A percentile compares a stretch with the other conserved stretches of the same genome.
These are phyloP conservation scores for Monosporascus sp. DNA, from an alignment of 2,329 filamentous ascomycete species.

Conservation along the genomic window DNA sequence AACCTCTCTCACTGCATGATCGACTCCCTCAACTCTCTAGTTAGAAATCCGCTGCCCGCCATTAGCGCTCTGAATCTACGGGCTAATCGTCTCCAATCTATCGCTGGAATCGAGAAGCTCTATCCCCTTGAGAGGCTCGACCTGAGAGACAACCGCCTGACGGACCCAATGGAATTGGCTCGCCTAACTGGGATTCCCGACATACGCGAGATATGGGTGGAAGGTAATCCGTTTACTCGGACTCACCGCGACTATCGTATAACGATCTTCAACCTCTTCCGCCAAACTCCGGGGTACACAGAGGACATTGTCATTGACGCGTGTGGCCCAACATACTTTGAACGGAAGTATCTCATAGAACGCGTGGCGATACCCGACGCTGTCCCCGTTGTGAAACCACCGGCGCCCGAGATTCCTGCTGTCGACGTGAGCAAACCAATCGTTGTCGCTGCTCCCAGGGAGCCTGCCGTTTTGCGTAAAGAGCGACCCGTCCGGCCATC, in stretches of 20 bases:
- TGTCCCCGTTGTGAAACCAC: slow-evolving; percentile 71
- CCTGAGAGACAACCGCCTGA: slow-evolving; percentile 81
- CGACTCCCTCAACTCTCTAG: slow-evolving; percentile 81
- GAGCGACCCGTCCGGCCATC: slow-evolving; percentile 42
- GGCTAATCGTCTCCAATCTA: slow-evolving; percentile 77
- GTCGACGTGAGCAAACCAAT: slow-evolving; percentile 65
- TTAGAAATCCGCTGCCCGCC: slow-evolving; percentile 79
- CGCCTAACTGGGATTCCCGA: slow-evolving; percentile 86
- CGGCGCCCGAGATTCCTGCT: slow-evolving; percentile 54
- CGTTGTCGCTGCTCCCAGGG: slow-evolving; percentile 45
- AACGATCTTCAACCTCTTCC: slow-evolving; percentile 93
- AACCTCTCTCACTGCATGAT: slow-evolving; percentile 99
- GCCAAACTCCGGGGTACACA: slow-evolving; percentile 79
- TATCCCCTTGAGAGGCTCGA: slow-evolving; percentile 86
- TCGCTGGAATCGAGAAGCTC: slow-evolving; percentile 85
- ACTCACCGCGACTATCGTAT: slow-evolving; percentile 81
- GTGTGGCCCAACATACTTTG: slow-evolving; percentile 73
- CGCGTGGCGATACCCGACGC: slow-evolving; percentile 69
- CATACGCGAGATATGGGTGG: slow-evolving; percentile 86
- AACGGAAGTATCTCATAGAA: slow-evolving; percentile 79
- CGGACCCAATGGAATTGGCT: slow-evolving; percentile 87
- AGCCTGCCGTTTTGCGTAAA: slow-evolving; percentile 51
- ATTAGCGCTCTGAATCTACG: slow-evolving; percentile 91
- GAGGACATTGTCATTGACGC: slow-evolving; percentile 90
- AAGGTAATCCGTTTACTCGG: slow-evolving; percentile 85